Base-by-base conservation (phyloP, 2,329 filamentous ascomycete genomes). In the Cercospora sp. region DNA sequence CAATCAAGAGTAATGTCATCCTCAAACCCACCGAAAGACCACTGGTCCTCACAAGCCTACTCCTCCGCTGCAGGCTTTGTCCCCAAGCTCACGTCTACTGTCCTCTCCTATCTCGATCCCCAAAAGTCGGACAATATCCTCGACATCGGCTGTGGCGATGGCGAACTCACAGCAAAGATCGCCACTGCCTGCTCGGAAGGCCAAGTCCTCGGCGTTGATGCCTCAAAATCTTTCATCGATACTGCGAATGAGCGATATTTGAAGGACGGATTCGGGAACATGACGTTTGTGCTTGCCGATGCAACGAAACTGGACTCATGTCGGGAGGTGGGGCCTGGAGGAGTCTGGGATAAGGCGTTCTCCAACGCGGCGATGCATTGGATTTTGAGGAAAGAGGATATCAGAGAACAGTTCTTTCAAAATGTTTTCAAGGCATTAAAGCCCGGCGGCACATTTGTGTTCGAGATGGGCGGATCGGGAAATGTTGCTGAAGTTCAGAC, bases 401-500 rank as follows among this genome's bases (percentile, higher is more conserved):
- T 83, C 0, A 83, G 87, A 9, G 71, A 77, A 3, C 33, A 7
- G 5, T 86, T 90, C 77, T 88, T 91, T 73, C 72, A 74, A 7
- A 85, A 82, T 45, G 82, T 88, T 3, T 79, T 84, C 68, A 78
- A 78, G 8, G 80, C 84, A 0, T 82, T 92, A 2, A 82, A 80
- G 36, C 84, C 86, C 0, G 84, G 83, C 10, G 90, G 88, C 1
- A 74, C 73, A 0, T 88, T 92, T 67, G 84, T 86, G 9, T 91
- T 92, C 73, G 90, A 92, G 78, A 90, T 90, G 87, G 90, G 90
- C 63, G 90, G 89, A 0, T 84, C 88, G 60, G 90, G 90, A 20
- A 91, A 92, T 77, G 84, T 90, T 0, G 80, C 82, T 1, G 90
- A 91, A 78, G 84, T 90, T 72, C 83, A 86, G 30, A 81, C 86